These are phyloP conservation scores for Phytophthora colocasiae DNA, from an alignment of 352 stramenopile genomes.

Conservation along the genomic window DNA sequence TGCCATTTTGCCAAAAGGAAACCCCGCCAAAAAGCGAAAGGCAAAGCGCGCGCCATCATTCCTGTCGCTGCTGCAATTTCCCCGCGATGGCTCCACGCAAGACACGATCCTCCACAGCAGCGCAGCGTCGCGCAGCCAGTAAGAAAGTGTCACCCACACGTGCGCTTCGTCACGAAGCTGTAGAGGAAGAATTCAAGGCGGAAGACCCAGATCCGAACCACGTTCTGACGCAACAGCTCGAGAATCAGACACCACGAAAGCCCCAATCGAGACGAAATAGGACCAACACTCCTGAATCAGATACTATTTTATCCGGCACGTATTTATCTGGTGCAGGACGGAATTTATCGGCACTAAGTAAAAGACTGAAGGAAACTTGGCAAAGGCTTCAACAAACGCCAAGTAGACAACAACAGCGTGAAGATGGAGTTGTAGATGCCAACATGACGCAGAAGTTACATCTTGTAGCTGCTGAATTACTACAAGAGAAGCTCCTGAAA, in stretches of 20 bases:
- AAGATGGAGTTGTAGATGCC: slow-evolving; percentile 31
- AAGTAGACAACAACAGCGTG: slow-evolving; percentile 56
- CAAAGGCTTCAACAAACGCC: slow-evolving; percentile 45
- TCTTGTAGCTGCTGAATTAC: slow-evolving; percentile 60
- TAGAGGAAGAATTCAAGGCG: slow-evolving; percentile 25
- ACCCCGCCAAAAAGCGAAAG: slow-evolving; percentile 8
- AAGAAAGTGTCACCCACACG: neutral
- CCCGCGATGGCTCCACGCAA: slow-evolving; percentile 29
- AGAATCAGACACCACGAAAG: slow-evolving; percentile 19
- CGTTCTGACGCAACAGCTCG: slow-evolving; percentile 7
- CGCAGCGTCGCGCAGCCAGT: neutral
- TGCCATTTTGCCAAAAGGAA: slow-evolving; percentile 5
- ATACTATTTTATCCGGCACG: slow-evolving; percentile 21
- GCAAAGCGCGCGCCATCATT: slow-evolving; percentile 7
- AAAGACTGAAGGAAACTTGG: slow-evolving; percentile 65
- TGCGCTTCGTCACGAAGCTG: neutral
- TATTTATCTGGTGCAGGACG: slow-evolving; percentile 25
- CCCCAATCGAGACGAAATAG: neutral
- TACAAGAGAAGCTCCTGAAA: slow-evolving; percentile 59
- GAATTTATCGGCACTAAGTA: slow-evolving; percentile 44
- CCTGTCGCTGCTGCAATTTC: neutral
- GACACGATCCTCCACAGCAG: slow-evolving; percentile 10
- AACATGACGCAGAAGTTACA: slow-evolving; percentile 41
- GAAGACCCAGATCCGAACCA: slow-evolving; percentile 31
- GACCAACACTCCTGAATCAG: neutral